phyloP scores from a whole-genome alignment of 805 yeast species.

The Pichia manshurica region DNA sequence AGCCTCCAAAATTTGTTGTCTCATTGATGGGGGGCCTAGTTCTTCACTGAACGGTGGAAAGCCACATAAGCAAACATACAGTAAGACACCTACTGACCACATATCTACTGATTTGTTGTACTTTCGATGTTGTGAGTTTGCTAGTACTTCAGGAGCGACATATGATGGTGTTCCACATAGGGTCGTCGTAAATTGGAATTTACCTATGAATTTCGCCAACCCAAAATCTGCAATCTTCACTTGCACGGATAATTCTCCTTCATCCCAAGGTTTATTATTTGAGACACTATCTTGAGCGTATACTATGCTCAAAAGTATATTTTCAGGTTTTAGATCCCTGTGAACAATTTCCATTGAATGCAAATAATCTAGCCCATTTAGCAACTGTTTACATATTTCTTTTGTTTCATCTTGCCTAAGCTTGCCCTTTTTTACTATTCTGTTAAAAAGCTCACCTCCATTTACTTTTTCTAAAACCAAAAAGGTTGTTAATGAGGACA shows the following conservation, averaged over 20 bases:
- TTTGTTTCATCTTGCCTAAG: constrained; percentile 58
- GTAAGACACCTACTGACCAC: constrained; percentile 77
- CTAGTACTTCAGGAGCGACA: constrained; percentile 74
- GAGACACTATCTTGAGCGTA: constrained; percentile 18
- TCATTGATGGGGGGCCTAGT: constrained; percentile 71
- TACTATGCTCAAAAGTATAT: constrained; percentile 55
- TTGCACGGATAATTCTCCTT: constrained; percentile 49
- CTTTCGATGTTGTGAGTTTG: constrained; percentile 43
- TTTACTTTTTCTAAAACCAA: constrained; percentile 67
- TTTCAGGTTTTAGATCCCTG: constrained; percentile 92
- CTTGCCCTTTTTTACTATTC: constrained; percentile 60
- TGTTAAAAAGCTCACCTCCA: constrained; percentile 70
- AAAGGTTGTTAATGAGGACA: constrained; percentile 45
- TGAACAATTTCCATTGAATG: constrained; percentile 92
- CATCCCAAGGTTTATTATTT: constrained; percentile 46
- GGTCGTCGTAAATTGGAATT: constrained; percentile 66
- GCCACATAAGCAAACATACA: constrained; percentile 76
- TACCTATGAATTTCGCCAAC: constrained; percentile 62
- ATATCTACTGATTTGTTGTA: constrained; percentile 71
- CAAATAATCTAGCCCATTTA: constrained; percentile 70
- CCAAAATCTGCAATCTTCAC: constrained; percentile 87
- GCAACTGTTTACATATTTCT: constrained; percentile 47
- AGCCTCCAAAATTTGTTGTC: constrained; percentile 64
- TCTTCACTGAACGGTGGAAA: constrained; percentile 85
- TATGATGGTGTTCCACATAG: constrained; percentile 85